phyloP scores from a whole-genome alignment of 225 moss, liverwort and hornwort genomes.

The Physcomitrium patens region DNA sequence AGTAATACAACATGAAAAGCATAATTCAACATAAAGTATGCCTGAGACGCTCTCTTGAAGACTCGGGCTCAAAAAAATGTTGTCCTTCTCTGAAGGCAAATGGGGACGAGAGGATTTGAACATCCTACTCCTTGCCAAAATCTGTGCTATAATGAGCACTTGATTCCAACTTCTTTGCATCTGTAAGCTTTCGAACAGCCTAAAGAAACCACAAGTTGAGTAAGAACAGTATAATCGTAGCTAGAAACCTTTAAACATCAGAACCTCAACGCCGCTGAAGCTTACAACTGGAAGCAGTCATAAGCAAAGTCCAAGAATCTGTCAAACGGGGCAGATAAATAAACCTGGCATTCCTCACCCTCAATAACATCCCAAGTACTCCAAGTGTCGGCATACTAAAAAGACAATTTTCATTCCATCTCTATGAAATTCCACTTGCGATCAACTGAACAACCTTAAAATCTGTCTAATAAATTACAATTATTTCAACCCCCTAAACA shows the following conservation, averaged over 20 bases:
- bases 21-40: constrained; percentile 14
- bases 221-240: background rate
- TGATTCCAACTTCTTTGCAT: constrained; percentile 98
- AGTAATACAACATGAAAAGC: constrained; percentile 27
- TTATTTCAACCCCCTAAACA: background rate
- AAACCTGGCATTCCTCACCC: no score
- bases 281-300: background rate
- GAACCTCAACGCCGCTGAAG: background rate
- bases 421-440: background rate
- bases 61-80: constrained; percentile 34
- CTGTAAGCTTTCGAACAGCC: constrained; percentile 95
- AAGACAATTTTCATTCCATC: background rate
- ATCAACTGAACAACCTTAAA: background rate
- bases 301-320: background rate
- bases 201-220: constrained; percentile 33
- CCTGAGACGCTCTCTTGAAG: constrained; percentile 19
- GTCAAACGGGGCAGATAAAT: no score
- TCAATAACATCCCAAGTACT: background rate
- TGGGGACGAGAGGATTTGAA: constrained; percentile 1
- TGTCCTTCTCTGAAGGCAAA: constrained; percentile 12
- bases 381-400: background rate
- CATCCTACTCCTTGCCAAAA: constrained; percentile 86
- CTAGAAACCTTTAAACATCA: background rate
- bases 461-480: constrained; percentile 1
- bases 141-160: constrained; percentile 96